phyloP scores from a whole-genome alignment of 305 asterid genomes.

The Rubia tinctorum region DNA sequence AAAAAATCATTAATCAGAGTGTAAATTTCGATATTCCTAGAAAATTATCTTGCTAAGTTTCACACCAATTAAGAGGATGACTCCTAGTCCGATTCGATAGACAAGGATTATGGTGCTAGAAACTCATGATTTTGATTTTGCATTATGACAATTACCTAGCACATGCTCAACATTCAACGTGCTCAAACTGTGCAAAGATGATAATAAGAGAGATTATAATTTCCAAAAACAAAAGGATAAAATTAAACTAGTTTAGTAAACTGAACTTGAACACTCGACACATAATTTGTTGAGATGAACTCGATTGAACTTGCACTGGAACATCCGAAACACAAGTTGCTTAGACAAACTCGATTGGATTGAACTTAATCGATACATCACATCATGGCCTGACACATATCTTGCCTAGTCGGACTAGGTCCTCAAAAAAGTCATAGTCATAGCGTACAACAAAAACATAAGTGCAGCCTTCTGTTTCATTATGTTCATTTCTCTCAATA shows the following conservation, averaged over 20 bases:
- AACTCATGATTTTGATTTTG: too few species aligned
- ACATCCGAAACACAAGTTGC: too few species aligned
- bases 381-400: constrained; percentile 14
- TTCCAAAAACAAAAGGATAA: too few species aligned
- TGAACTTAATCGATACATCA: background rate
- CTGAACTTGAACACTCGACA: too few species aligned
- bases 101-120: constrained; percentile 31
- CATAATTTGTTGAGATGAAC: too few species aligned
- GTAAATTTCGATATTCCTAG: constrained; percentile 22
- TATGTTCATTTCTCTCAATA: constrained; percentile 44
- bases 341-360: background rate
- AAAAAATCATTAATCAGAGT: constrained; percentile 33
- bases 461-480: constrained; percentile 38
- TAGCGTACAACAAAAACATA: constrained; percentile 65
- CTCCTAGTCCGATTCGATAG: constrained; percentile 43
- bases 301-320: too few species aligned
- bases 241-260: too few species aligned
- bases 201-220: too few species aligned
- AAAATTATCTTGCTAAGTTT: constrained; percentile 62
- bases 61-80: constrained; percentile 64
- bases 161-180: too few species aligned
- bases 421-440: constrained; percentile 43
- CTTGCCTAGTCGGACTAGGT: constrained; percentile 9
- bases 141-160: too few species aligned
- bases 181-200: too few species aligned